These are phyloP conservation scores for Echinosophora koreensis DNA, from an alignment of 306 rosid genomes.

Conservation along the genomic window DNA sequence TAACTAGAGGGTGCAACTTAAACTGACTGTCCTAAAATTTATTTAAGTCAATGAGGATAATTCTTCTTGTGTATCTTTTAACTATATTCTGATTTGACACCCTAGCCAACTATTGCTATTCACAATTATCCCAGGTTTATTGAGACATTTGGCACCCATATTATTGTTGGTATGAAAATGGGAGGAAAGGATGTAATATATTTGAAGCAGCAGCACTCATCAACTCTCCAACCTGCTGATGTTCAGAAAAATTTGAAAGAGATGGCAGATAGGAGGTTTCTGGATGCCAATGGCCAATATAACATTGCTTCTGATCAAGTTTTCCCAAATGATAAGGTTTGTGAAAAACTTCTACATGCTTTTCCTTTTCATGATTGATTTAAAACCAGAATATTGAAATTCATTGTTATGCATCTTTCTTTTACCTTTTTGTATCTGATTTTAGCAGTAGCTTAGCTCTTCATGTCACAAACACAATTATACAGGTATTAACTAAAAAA, in stretches of 20 bases:
- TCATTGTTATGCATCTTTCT: constrained; percentile 29
- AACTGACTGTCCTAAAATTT: constrained; percentile 30
- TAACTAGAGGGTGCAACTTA: constrained; percentile 15
- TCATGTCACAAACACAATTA: not conserved
- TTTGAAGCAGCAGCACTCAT: constrained; percentile 94
- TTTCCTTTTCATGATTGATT: constrained; percentile 34
- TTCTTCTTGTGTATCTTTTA: not conserved
- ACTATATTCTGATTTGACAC: constrained; percentile 40
- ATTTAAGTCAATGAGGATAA: constrained; percentile 21
- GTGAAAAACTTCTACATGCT: constrained; percentile 11
- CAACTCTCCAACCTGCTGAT: constrained; percentile 88
- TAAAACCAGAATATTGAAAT: constrained; percentile 19
- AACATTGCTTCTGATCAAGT: constrained; percentile 68
- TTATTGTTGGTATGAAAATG: constrained; percentile 95
- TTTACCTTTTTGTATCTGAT: not conserved
- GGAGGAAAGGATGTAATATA: constrained; percentile 98
- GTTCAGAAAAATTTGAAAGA: constrained; percentile 90
- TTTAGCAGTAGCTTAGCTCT: not conserved
- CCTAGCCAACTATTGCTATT: constrained; percentile 33
- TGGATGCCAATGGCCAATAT: constrained; percentile 69
- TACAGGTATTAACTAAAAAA: not conserved
- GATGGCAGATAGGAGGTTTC: constrained; percentile 87
- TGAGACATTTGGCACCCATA: constrained; percentile 91
- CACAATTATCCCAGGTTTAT: constrained; percentile 71
- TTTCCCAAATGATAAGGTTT: constrained; percentile 75